Evolutionary conservation across 305 asterid genomes (phyloP), one percentile per base, ranked within the genome.

Genomic region (Solanum hybrid): DNA sequence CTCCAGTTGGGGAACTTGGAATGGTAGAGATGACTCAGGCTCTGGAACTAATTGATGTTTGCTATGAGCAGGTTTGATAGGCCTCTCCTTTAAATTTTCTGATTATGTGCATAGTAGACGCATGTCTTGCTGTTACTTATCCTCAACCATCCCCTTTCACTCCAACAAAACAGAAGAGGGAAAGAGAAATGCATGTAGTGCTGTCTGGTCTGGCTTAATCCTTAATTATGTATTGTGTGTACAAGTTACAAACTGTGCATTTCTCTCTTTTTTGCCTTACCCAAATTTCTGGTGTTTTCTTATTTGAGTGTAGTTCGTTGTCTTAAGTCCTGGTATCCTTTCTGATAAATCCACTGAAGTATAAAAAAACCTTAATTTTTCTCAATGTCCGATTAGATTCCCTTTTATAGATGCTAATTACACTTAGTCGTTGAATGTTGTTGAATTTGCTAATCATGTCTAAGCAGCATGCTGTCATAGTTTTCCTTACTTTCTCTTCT

Each of bases 21-120:
- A 97, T 97, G 99, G 99, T 97, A 92, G 99, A 97, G 95, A 97
- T 97, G 99, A 91, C 99, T 66, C 99, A 97, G 90, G 99, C 99
- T 79, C 76, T 97, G 91, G 98, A 96, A 91, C 90, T 97, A 85
- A 90, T 89, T 91, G 99, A 97, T 90, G 98, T 95, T 87, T 93
- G 92, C 60, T 95, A 96, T 88, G 98, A 97, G 92, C 97, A 94
- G 98, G 98, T 95, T 79, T 89, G 46, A 56, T n/a, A n/a, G 66
- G 40, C 71, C 34, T 64, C 27, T 80, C 73, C 72, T 51, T 20
- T 51, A 51, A 17, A 84, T 46, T 60, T 66, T 80, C 64, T 42
- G 79, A 46, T 86, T 72, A 24, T 22, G 78, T 8, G 36, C 87
- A 27, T 51, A 20, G 7, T 51, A 84, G n/a, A 84, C 31, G 75